phyloP scores from a whole-genome alignment of 176 grass and related monocot species.

The Hyparrhenia diplandra region DNA sequence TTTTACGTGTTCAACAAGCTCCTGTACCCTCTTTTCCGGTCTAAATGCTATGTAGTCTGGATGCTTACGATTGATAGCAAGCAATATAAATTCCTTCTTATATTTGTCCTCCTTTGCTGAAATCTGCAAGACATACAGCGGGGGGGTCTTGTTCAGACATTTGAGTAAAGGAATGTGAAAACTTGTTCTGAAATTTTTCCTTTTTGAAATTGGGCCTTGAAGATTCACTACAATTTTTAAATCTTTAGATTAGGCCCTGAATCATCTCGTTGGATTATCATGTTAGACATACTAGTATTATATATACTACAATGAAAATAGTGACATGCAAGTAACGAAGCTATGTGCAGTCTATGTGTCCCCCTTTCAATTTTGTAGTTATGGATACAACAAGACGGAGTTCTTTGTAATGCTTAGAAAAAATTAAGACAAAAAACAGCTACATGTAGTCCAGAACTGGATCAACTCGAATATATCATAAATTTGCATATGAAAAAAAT shows the following conservation, averaged over 20 bases:
- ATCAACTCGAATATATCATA: neutral
- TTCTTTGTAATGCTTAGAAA: slow-evolving; percentile 1
- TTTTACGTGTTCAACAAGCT: slow-evolving; percentile 51
- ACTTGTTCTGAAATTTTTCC: neutral
- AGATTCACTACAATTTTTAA: neutral
- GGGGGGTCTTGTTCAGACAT: neutral
- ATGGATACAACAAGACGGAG: neutral
- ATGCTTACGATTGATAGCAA: slow-evolving; percentile 54
- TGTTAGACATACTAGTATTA: neutral
- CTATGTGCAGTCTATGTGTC: neutral
- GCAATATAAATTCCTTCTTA: slow-evolving; percentile 77
- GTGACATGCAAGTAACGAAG: neutral
- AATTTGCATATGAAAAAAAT: neutral
- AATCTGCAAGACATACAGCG: slow-evolving; percentile 46
- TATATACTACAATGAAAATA: neutral
- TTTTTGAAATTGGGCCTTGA: neutral
- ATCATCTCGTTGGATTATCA: neutral
- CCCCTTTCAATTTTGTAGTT: neutral
- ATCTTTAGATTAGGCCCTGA: neutral
- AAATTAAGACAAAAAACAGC: neutral
- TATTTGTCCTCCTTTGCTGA: slow-evolving; percentile 82
- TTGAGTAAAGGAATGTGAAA: slow-evolving; percentile 1
- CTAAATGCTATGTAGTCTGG: slow-evolving; percentile 72
- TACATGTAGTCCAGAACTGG: neutral
- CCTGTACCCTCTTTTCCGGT: slow-evolving; percentile 73